phyloP scores from a whole-genome alignment of 345 rosid genomes.

The Lepidium aucheri region DNA sequence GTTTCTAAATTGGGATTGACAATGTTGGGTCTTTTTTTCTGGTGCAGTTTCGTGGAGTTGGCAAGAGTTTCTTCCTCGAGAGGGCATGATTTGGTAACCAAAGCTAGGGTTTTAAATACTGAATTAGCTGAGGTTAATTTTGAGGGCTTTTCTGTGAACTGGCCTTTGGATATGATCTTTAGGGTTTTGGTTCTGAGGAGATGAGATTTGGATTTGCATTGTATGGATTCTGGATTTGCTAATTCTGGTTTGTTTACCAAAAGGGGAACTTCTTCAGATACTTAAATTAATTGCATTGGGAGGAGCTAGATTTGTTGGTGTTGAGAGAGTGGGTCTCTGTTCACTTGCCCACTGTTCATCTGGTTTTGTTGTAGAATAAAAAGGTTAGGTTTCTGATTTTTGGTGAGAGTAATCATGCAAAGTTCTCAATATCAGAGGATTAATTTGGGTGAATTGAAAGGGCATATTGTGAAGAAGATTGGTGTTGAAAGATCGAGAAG shows the following conservation, averaged over 20 bases:
- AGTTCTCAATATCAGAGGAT: slow-evolving; percentile 76
- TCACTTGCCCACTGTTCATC: slow-evolving; percentile 15
- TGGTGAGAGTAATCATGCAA: slow-evolving; percentile 47
- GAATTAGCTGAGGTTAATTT: slow-evolving; percentile 15
- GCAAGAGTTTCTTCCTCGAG: slow-evolving; percentile 17
- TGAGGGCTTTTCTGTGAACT: slow-evolving; percentile 27
- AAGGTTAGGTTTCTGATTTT: background rate
- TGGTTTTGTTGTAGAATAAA: background rate
- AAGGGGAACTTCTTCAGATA: slow-evolving; percentile 19
- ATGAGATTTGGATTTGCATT: slow-evolving; percentile 69
- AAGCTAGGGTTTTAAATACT: slow-evolving; percentile 56
- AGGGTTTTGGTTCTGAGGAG: slow-evolving; percentile 51
- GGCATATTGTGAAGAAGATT: slow-evolving; percentile 68
- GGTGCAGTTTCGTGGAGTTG: slow-evolving; percentile 42
- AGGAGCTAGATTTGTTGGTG: slow-evolving; percentile 18
- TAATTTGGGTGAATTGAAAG: slow-evolving; percentile 71
- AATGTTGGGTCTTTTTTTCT: slow-evolving; percentile 30
- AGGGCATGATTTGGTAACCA: slow-evolving; percentile 28
- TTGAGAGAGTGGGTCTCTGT: slow-evolving; percentile 27
- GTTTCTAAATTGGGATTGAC: slow-evolving; percentile 28
- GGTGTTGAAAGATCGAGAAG: slow-evolving; percentile 76
- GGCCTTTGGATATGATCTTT: slow-evolving; percentile 44
- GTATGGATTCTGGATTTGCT: slow-evolving; percentile 36
- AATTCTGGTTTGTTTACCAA: background rate
- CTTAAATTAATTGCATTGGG: slow-evolving; percentile 17